A percentile compares a stretch with the other conserved stretches of the same genome.
Evolutionary conservation across 495 filamentous ascomycete species (phyloP).

Genomic region (Hypoxylon cercidicola): DNA sequence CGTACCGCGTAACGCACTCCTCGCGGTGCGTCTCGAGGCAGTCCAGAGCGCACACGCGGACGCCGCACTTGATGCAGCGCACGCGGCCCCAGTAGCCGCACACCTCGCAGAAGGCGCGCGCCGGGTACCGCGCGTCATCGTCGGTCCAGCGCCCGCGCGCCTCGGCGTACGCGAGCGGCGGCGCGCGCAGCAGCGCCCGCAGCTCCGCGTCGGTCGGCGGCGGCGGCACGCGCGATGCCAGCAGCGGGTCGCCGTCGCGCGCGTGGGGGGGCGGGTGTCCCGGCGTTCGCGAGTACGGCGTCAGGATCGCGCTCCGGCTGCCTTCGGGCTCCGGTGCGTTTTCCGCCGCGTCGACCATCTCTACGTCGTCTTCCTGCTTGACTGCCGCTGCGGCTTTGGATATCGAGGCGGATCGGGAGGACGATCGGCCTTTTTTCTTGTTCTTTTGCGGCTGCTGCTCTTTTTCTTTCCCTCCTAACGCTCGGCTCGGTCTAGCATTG

Average conservation of each 20-base stretch:
- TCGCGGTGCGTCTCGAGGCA: slow-evolving; percentile 84
- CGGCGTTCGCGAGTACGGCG: slow-evolving; percentile 38
- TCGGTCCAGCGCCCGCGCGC: slow-evolving; percentile 69
- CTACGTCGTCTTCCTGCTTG: slow-evolving; percentile 47
- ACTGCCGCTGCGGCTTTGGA: slow-evolving; percentile 41
- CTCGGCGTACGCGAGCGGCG: slow-evolving; percentile 82
- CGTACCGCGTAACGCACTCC: slow-evolving; percentile 74
- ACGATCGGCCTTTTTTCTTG: slow-evolving; percentile 36
- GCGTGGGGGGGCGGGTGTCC: slow-evolving; percentile 49
- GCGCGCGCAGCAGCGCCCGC: slow-evolving; percentile 71
- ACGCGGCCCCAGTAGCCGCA: slow-evolving; percentile 94
- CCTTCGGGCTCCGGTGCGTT: slow-evolving; percentile 9
- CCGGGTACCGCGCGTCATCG: slow-evolving; percentile 60
- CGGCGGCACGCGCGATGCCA: slow-evolving; percentile 68
- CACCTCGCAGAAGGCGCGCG: slow-evolving; percentile 81
- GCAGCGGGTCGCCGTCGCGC: slow-evolving; percentile 69
- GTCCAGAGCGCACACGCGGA: slow-evolving; percentile 80
- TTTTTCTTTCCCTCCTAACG: slow-evolving; percentile 12
- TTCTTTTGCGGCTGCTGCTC: slow-evolving; percentile 30
- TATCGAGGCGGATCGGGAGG: slow-evolving; percentile 38
- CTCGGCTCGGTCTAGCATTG: slow-evolving; percentile 26
- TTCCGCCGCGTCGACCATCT: slow-evolving; percentile 49
- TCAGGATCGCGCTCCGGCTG: slow-evolving; percentile 42
- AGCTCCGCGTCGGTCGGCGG: slow-evolving; percentile 75
- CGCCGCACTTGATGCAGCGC: slow-evolving; percentile 84